Conservation (phyloP, 2,329 filamentous ascomycete genomes). For the Colletotrichum siamense region DNA sequence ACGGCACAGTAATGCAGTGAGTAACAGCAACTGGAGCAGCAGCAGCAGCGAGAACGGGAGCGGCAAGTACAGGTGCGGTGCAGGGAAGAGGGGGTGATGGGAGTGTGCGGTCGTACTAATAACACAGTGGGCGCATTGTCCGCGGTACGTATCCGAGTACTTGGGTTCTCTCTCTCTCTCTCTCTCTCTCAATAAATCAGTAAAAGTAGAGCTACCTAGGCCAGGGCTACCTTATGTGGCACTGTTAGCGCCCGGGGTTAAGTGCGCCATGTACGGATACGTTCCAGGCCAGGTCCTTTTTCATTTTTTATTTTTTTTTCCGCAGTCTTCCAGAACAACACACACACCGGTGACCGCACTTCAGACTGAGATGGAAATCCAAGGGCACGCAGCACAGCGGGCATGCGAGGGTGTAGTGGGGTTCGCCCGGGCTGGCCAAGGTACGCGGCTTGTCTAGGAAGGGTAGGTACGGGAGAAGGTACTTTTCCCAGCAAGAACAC, state of each 20-base stretch:
- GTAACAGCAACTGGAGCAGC: not conserved
- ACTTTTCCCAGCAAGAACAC: not conserved
- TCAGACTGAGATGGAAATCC: not conserved
- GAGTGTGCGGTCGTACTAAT: not conserved
- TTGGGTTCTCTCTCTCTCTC: no score
- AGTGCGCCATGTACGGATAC: not conserved
- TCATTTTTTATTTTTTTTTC: not conserved
- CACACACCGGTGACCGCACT: not conserved
- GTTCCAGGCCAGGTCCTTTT: not conserved
- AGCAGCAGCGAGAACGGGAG: conserved; percentile 9
- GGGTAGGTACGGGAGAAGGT: not conserved
- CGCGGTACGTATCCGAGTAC: not conserved
- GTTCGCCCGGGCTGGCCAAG: not conserved
- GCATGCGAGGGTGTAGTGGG: conserved; percentile 21
- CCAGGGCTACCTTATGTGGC: not conserved
- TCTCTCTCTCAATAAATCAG: not conserved
- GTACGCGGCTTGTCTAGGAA: not conserved
- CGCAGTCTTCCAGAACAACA: not conserved
- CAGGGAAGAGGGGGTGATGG: not conserved
- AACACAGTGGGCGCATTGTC: not conserved
- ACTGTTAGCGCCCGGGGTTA: not conserved
- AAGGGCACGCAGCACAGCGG: not conserved
- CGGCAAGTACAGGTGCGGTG: not conserved
- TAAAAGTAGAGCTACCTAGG: not conserved
- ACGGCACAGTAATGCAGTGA: not conserved